Evolutionary conservation across 2,329 filamentous ascomycete species (phyloP), one percentile per base, ranked within the genome.

Genomic region (Ophiostoma ulmi): DNA sequence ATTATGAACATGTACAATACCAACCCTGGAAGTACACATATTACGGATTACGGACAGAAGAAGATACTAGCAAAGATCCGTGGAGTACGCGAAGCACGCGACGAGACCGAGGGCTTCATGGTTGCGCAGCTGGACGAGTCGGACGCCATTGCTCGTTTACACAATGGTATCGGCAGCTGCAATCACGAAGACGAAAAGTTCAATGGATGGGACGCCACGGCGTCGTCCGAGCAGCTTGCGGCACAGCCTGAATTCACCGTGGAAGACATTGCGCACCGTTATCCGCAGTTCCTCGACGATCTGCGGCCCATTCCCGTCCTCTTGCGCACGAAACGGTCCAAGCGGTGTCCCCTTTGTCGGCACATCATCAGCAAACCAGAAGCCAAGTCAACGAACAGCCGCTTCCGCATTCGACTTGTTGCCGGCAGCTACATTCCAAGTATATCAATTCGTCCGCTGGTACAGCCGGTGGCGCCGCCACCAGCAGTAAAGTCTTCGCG

Each of bases 331-430:
- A 97, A 97, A 78, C 91, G 94, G 52, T 93, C 93, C 26, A 98
- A 97, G 81, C 92, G 95, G 65, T 99, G 95, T 80, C 91, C 92
- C 68, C 87, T 90, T 13, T 99, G 95, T 80, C 90, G 95, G 14
- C 94, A 98, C 81, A 97, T 98, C 77, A 90, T 99, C 75, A 91
- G 93, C 73, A 96, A 97, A 78, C 95, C 94, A 17, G 95, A 99
- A 80, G 87, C 90, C 72, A 99, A 98, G 80, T 90, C 97, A 41
- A 88, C 89, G 66, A 94, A 91, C 69, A 95, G 91, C 7, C 90
- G 94, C 39, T 98, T 95, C 85, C 91, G 94, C 76, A 97, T 99
- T 79, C 91, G 92, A 70, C 86, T 98, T 0, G 89, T 98, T 5
- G 96, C 95, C 31, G 87, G 90, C 70, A 93, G 90, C 77, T 94